phyloP scores from a whole-genome alignment of 2,329 filamentous ascomycete genomes.

The Colletotrichum sp. region DNA sequence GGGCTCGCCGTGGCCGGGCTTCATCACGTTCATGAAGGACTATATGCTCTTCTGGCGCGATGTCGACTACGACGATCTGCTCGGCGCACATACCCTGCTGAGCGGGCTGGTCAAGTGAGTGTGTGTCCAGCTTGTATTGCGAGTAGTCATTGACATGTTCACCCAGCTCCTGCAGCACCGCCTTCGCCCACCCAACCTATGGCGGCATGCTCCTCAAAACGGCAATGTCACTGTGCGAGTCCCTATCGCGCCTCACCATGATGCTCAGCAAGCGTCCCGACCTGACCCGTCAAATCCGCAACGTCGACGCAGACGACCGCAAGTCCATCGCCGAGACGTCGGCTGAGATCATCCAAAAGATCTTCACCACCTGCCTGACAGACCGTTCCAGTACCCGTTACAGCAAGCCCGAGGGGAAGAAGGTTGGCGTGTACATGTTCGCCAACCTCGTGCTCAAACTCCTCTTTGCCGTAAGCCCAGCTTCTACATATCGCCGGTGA shows the following conservation, averaged over 20 bases:
- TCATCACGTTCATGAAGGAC: constrained; percentile 79
- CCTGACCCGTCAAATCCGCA: constrained; percentile 70
- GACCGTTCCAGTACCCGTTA: constrained; percentile 74
- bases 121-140: neutral
- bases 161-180: constrained; percentile 78
- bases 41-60: constrained; percentile 85
- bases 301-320: constrained; percentile 70
- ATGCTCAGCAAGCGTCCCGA: constrained; percentile 82
- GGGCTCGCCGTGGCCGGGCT: constrained; percentile 75
- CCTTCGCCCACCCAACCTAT: constrained; percentile 78
- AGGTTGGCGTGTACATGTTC: constrained; percentile 87
- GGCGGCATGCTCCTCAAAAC: constrained; percentile 84
- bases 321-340: constrained; percentile 85
- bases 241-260: constrained; percentile 83
- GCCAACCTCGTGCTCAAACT: constrained; percentile 90
- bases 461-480: constrained; percentile 73
- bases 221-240: constrained; percentile 80
- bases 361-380: constrained; percentile 88
- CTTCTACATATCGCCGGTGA: neutral
- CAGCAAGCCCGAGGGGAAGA: constrained; percentile 80
- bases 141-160: neutral
- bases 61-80: constrained; percentile 75
- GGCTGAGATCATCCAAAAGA: constrained; percentile 87
- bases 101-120: constrained; percentile 76
- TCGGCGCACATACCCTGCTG: constrained; percentile 77